Percentiles rank a stretch among this genome's conserved stretches.
phyloP scores from a whole-genome alignment of 148 eudicot species.

The Nepenthes mirabilis region DNA sequence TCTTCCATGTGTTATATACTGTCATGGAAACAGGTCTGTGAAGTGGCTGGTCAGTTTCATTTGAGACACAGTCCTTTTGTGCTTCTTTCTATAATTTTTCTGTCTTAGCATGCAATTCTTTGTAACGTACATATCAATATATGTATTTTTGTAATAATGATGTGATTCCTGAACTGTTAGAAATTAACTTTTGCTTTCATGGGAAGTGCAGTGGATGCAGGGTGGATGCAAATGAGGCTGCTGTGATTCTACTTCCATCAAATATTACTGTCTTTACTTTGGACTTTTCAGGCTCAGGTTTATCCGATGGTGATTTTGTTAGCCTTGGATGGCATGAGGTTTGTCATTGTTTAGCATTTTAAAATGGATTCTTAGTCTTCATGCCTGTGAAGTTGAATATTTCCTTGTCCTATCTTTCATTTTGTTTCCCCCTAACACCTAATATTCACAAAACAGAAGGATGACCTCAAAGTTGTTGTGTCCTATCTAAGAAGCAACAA shows the following conservation, averaged over 20 bases:
- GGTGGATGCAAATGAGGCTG: slow-evolving; percentile 95
- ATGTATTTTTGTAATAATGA: not conserved
- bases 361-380: not conserved
- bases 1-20: slow-evolving; percentile 85
- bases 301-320: slow-evolving; percentile 82
- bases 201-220: slow-evolving; percentile 68
- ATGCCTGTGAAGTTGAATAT: slow-evolving; percentile 3
- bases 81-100: no score
- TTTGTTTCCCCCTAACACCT: not conserved
- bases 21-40: slow-evolving; percentile 84
- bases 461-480: slow-evolving; percentile 78
- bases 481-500: slow-evolving; percentile 50
- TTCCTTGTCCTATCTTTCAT: not conserved
- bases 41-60: not conserved
- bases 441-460: slow-evolving; percentile 39
- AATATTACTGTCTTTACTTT: slow-evolving; percentile 79
- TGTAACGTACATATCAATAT: no score
- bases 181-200: not conserved
- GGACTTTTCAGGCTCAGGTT: slow-evolving; percentile 91
- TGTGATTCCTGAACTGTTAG: not conserved
- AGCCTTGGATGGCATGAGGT: slow-evolving; percentile 99
- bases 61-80: not conserved
- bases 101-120: no score
- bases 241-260: slow-evolving; percentile 73
- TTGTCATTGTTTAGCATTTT: not conserved